Evolutionary conservation across 1,284 basidiomycete genomes (phyloP).

Genomic region (Cutaneotrichosporon daszewskae): DNA sequence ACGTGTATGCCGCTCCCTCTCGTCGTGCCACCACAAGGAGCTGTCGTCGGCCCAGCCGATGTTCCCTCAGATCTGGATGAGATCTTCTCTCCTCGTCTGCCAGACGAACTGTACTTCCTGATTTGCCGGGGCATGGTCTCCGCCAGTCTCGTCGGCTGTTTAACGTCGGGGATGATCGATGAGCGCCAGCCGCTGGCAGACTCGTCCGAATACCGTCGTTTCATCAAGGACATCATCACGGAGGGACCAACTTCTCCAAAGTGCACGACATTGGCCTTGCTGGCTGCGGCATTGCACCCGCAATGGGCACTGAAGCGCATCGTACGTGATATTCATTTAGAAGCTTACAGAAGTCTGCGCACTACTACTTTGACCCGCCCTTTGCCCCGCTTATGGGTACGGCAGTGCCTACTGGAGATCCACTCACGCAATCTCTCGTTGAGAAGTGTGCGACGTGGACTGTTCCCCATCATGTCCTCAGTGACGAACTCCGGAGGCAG

Average conservation of each 20-base stretch:
- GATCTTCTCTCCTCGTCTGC: conserved; percentile 88
- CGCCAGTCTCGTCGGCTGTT: conserved; percentile 81
- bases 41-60: conserved; percentile 65
- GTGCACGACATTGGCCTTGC: conserved; percentile 78
- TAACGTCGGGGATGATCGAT: conserved; percentile 71
- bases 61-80: conserved; percentile 89
- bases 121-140: conserved; percentile 85
- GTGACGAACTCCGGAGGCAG: conserved; percentile 91
- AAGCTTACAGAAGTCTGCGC: conserved; percentile 35
- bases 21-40: conserved; percentile 54
- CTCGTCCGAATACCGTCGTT: conserved; percentile 86
- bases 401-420: conserved; percentile 64
- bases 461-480: conserved; percentile 77
- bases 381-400: conserved; percentile 25
- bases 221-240: conserved; percentile 91
- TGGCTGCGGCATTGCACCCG: conserved; percentile 66
- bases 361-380: conserved; percentile 50
- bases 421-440: conserved; percentile 75
- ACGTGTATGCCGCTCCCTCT: conserved; percentile 81
- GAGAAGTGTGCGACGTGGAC: conserved; percentile 90
- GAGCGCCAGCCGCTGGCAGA: conserved; percentile 91
- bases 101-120: conserved; percentile 95
- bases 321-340: conserved; percentile 20
- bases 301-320: conserved; percentile 73
- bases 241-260: conserved; percentile 86